Conservation (phyloP, 331 rosid genomes). For the Rhamnella rubrinervis region DNA sequence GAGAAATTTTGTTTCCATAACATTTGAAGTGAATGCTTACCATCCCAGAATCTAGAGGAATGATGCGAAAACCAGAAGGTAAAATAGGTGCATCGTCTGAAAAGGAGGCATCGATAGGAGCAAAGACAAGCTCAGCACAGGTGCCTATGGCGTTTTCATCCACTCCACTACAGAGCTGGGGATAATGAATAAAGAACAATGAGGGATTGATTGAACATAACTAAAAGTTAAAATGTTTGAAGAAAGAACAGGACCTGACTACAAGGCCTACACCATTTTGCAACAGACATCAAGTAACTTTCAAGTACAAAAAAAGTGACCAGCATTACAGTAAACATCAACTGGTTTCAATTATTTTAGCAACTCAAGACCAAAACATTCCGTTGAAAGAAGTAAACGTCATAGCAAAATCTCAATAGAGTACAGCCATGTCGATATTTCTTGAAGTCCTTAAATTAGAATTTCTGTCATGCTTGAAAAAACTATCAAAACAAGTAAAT, state of each 20-base stretch:
- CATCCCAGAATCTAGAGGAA: slow-evolving; percentile 77
- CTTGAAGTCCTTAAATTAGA: too few species aligned
- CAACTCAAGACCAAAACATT: too few species aligned
- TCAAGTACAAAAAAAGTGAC: too few species aligned
- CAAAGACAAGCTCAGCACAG: slow-evolving; percentile 89
- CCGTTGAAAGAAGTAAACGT: too few species aligned
- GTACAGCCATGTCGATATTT: too few species aligned
- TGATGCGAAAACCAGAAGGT: slow-evolving; percentile 94
- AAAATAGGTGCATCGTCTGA: slow-evolving; percentile 94
- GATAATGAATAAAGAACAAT: slow-evolving; percentile 26
- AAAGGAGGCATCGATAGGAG: slow-evolving; percentile 99
- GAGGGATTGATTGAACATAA: too few species aligned
- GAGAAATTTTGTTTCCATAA: not conserved
- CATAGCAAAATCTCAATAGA: too few species aligned
- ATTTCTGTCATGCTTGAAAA: too few species aligned
- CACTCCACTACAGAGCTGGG: slow-evolving; percentile 91
- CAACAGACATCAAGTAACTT: too few species aligned
- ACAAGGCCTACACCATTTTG: not conserved
- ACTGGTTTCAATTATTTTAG: too few species aligned
- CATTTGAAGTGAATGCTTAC: slow-evolving; percentile 30
- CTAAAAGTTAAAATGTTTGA: slow-evolving; percentile 14
- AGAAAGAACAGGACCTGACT: not conserved
- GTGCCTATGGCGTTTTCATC: slow-evolving; percentile 88
- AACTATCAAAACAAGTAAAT: too few species aligned
- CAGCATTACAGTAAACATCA: too few species aligned